Conservation (phyloP, 108 stramenopile genomes). For the Mayamaea pseudoterrestris region DNA sequence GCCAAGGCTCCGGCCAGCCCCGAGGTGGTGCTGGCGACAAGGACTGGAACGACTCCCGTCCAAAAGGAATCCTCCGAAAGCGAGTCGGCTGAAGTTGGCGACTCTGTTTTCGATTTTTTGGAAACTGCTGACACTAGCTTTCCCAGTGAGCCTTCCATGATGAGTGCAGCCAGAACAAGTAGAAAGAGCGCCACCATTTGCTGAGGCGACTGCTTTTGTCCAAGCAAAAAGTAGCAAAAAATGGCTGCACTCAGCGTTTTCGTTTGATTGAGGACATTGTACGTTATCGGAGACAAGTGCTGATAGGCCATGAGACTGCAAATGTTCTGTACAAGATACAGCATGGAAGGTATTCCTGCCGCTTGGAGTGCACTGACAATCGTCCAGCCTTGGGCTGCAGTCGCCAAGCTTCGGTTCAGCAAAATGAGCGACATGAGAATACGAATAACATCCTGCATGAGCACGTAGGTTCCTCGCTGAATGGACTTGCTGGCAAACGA, state of each 20-base stretch:
- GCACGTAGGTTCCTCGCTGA: constrained; percentile 44
- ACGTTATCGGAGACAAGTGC: constrained; percentile 63
- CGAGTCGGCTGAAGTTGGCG: background rate
- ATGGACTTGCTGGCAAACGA: constrained; percentile 41
- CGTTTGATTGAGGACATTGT: constrained; percentile 87
- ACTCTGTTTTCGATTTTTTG: background rate
- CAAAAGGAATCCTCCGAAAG: background rate
- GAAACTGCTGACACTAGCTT: constrained; percentile 6
- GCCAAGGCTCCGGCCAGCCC: constrained; percentile 73
- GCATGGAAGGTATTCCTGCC: constrained; percentile 57
- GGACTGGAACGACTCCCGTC: constrained; percentile 40
- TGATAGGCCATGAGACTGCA: constrained; percentile 58
- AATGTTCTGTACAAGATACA: constrained; percentile 73
- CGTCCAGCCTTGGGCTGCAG: constrained; percentile 29
- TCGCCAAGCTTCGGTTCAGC: constrained; percentile 17
- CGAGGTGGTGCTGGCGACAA: constrained; percentile 57
- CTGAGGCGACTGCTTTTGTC: constrained; percentile 46
- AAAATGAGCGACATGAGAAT: constrained; percentile 28
- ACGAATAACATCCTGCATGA: constrained; percentile 47
- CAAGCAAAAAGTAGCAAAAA: constrained; percentile 70
- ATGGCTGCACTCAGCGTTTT: constrained; percentile 82
- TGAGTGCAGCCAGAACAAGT: constrained; percentile 45
- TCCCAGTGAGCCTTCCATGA: constrained; percentile 38
- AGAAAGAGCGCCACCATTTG: constrained; percentile 62
- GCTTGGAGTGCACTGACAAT: constrained; percentile 20